Percentiles rank a stretch among this genome's conserved stretches.
These are phyloP conservation scores for Scortechinia acanthostroma DNA, from an alignment of 2,329 filamentous ascomycete species.

Conservation along the genomic window DNA sequence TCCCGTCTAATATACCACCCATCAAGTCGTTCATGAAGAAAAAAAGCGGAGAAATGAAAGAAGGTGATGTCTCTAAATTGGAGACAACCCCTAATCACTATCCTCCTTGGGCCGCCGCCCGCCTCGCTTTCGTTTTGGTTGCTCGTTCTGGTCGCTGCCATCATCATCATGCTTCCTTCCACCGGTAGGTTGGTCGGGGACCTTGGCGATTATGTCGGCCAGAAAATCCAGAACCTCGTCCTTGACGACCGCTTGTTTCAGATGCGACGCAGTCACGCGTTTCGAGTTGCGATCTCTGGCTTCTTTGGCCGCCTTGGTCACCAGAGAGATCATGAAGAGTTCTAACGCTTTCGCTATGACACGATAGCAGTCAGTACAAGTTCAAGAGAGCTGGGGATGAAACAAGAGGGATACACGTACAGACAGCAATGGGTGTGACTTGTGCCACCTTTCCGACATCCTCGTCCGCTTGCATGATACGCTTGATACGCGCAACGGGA, in stretches of 20 bases:
- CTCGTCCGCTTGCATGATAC: slow-evolving; percentile 75
- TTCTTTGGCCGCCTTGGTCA: slow-evolving; percentile 60
- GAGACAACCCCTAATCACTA: neutral
- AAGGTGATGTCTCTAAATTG: no score
- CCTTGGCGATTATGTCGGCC: slow-evolving; percentile 61
- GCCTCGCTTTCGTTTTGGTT: neutral
- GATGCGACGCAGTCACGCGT: slow-evolving; percentile 59
- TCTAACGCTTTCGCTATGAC: slow-evolving; percentile 61
- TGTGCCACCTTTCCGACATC: slow-evolving; percentile 75
- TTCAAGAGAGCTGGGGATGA: neutral
- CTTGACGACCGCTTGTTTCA: slow-evolving; percentile 61
- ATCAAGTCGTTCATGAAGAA: neutral
- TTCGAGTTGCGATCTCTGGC: slow-evolving; percentile 57
- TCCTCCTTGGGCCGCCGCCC: neutral
- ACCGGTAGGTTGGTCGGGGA: slow-evolving; percentile 42
- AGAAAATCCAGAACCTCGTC: slow-evolving; percentile 70
- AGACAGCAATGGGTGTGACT: slow-evolving; percentile 67
- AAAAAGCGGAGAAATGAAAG: neutral
- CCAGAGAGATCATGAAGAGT: slow-evolving; percentile 71
- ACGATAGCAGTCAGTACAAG: slow-evolving; percentile 1
- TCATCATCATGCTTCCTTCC: neutral
- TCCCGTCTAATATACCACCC: neutral
- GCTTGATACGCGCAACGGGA: slow-evolving; percentile 69
- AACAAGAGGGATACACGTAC: slow-evolving; percentile 31
- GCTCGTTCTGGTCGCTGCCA: neutral